Evolutionary conservation across 1,284 basidiomycete genomes (phyloP), one percentile per base, ranked within the genome.

Genomic region (Ganoderma resinaceum): DNA sequence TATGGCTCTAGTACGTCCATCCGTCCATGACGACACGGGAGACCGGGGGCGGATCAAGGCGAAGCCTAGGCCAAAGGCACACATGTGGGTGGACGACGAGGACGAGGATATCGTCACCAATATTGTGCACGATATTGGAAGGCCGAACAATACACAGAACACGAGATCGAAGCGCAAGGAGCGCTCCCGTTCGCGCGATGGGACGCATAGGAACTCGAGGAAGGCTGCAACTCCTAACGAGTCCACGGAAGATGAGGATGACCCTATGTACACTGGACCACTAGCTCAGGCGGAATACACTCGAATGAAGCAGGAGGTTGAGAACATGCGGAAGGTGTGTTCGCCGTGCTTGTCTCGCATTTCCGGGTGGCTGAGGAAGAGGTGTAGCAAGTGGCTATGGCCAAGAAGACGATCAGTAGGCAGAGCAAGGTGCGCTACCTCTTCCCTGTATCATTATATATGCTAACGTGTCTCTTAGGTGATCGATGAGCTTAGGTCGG

Each of bases 381-480:
- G 23, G 14, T 57, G 1, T 64, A 87, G 82, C 76, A 84, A 62
- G 72, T 84, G 20, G 78, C 82, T 26, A 83, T 86, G 18, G 78
- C 79, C 61, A 89, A 86, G 79, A 91, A 87, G 75, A 78, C 77
- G 0, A 78, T 84, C 0, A 86, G 84, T 75, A 89, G 87, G 69
- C 88, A 91, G 70, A 80, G 75, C 63, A 91, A 91, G 83, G 90
- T 90, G 38, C 66, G 75, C 31, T 29, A 49, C 23, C 61, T 40
- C 38, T 42, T 29, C 33, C 20, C 61, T n/a, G 43, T 66, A 35
- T 63, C 9, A 53, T 20, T 69, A 63, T 40, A 55, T 42, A n/a
- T 59, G 69, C 52, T 70, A 57, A 7, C 18, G 43, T 57, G 14
- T n/a, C 18, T n/a, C 3, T 20, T 69, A 89, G 87, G 82, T 81